Evolutionary conservation across 2,329 filamentous ascomycete genomes (phyloP).

Genomic region (Trichoderma citrinoviride): DNA sequence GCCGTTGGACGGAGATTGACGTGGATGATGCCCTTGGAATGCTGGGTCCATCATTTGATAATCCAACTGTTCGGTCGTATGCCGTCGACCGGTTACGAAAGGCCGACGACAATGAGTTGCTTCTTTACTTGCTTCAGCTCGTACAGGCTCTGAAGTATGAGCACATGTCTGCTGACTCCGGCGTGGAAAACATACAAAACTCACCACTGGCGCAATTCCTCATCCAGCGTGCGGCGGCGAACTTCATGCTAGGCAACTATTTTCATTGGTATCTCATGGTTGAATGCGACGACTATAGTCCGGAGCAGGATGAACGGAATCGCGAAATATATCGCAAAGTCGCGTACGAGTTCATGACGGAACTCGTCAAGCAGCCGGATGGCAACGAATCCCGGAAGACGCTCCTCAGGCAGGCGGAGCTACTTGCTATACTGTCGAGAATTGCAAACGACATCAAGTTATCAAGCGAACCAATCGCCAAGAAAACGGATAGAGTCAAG

Average conservation of each 20-base stretch:
- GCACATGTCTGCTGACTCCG: constrained; percentile 60
- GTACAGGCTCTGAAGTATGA: constrained; percentile 97
- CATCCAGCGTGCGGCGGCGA: constrained; percentile 81
- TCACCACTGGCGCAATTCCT: constrained; percentile 88
- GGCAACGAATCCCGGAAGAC: constrained; percentile 72
- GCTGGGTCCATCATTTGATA: constrained; percentile 88
- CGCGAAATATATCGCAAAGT: constrained; percentile 88
- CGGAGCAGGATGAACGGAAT: constrained; percentile 70
- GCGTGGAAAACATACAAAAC: constrained; percentile 61
- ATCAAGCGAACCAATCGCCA: constrained; percentile 70
- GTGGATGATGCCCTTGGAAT: constrained; percentile 94
- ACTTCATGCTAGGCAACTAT: constrained; percentile 89
- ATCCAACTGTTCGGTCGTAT: constrained; percentile 82
- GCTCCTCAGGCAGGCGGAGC: constrained; percentile 81
- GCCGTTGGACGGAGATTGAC: constrained; percentile 95
- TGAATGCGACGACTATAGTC: constrained; percentile 83
- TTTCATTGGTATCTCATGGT: constrained; percentile 99
- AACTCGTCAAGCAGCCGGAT: constrained; percentile 68
- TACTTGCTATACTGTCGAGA: constrained; percentile 81
- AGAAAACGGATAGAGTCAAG: constrained; percentile 82
- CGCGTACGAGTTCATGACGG: constrained; percentile 93
- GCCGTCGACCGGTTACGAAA: constrained; percentile 90
- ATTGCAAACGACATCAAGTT: constrained; percentile 86
- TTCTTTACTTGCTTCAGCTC: constrained; percentile 87
- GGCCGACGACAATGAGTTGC: constrained; percentile 85